Percentiles rank a stretch among this genome's conserved stretches.
phyloP scores from a whole-genome alignment of 495 filamentous ascomycete genomes.

The Aspergillus coremiiformis region DNA sequence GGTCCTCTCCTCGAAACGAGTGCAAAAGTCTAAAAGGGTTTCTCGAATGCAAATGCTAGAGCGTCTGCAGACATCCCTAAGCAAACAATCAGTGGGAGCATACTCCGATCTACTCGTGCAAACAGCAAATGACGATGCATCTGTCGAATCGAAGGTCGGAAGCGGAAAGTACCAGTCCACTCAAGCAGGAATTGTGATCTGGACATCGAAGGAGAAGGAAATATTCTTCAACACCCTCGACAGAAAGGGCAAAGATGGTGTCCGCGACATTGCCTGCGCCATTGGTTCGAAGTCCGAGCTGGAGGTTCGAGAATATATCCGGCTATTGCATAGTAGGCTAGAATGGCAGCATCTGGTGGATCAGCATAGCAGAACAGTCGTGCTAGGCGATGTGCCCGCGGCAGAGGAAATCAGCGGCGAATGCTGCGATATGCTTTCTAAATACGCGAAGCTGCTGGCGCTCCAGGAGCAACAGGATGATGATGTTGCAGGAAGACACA shows the following conservation, averaged over 20 bases:
- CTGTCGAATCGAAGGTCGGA: not conserved
- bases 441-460: conserved; percentile 54
- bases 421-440: conserved; percentile 58
- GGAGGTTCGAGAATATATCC: conserved; percentile 64
- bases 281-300: conserved; percentile 66
- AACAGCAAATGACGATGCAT: conserved; percentile 38
- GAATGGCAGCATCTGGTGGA: conserved; percentile 25
- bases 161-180: conserved; percentile 25
- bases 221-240: conserved; percentile 58
- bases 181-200: conserved; percentile 60
- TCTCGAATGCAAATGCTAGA: conserved; percentile 9
- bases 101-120: conserved; percentile 57
- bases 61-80: conserved; percentile 6
- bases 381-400: conserved; percentile 50
- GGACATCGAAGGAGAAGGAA: conserved; percentile 64
- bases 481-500: conserved; percentile 42
- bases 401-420: conserved; percentile 65
- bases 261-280: conserved; percentile 50
- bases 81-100: conserved; percentile 12
- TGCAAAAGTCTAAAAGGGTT: not conserved
- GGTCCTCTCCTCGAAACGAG: not conserved
- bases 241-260: conserved; percentile 53
- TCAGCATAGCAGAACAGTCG: conserved; percentile 17
- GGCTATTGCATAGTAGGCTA: conserved; percentile 48
- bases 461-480: conserved; percentile 51